A percentile compares a stretch with the other conserved stretches of the same genome.
Conservation (phyloP, 2,329 filamentous ascomycete species). For the Ophiostoma sp. region DNA sequence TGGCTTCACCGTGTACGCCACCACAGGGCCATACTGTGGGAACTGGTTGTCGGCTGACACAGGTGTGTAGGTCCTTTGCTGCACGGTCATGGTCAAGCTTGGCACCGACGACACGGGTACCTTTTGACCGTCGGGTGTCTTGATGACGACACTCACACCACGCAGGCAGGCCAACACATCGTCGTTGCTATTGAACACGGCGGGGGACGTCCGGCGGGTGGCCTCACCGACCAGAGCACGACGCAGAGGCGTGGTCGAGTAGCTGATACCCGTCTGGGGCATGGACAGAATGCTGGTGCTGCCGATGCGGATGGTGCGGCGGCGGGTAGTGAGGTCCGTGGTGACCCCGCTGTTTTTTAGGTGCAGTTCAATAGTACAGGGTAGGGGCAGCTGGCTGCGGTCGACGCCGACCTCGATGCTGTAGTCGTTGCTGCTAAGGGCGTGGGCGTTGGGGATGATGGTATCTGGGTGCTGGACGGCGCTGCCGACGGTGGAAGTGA, state of each 20-base stretch:
- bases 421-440: constrained; percentile 36
- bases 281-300: constrained; percentile 41
- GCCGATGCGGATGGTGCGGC: constrained; percentile 32
- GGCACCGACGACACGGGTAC: constrained; percentile 35
- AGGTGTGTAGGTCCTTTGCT: constrained; percentile 34
- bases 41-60: constrained; percentile 30
- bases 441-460: not conserved
- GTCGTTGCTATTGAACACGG: constrained; percentile 2
- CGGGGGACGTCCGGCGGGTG: not conserved
- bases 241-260: constrained; percentile 39
- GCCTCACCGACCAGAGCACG: constrained; percentile 22
- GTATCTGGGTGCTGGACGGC: not conserved
- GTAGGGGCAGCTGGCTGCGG: constrained; percentile 41
- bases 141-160: constrained; percentile 32
- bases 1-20: not conserved
- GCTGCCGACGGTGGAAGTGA: not conserved
- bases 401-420: constrained; percentile 42
- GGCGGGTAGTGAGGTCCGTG: not conserved
- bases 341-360: constrained; percentile 24
- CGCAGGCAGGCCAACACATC: constrained; percentile 40
- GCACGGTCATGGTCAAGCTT: constrained; percentile 43
- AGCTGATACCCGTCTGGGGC: constrained; percentile 39
- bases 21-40: constrained; percentile 32
- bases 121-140: constrained; percentile 35
- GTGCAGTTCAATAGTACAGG: constrained; percentile 41